Base-by-base conservation (phyloP, 176 grass and related monocot genomes). In the Puya raimondii region DNA sequence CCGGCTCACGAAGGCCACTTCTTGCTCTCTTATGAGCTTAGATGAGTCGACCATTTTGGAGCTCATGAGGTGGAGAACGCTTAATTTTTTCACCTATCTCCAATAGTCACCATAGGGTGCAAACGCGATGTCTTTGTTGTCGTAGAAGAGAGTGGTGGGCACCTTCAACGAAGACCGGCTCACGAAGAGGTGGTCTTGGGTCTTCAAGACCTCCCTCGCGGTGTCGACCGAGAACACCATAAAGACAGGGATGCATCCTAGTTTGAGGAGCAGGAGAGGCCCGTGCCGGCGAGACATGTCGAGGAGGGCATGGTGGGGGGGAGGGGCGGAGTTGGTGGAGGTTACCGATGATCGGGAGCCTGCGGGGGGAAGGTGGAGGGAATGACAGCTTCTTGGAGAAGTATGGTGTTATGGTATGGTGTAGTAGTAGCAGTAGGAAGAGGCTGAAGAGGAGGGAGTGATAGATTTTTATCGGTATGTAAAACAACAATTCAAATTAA, bases 341-440 rank as follows among this genome's bases (percentile, higher is more conserved):
- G 69, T 71, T 71, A 3, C 69, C 69, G 21, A 71, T 16, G 69
- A 71, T 23, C 3, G 69, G 69, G 12, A 71, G 49, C 2, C 12
- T 12, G 0, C 49, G 12, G 4, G 69, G 69, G 23, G 50, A 53
- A 11, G 69, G 69, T 9, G 69, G 50, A 15, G 12, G 53, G 53
- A 1, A 29, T 29, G 27, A 29, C n/a, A n/a, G n/a, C 27, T 29
- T 29, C 27, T 29, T 29, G 27, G 27, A 29, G 27, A 29, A 29
- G 27, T 2, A 0, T 3, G 27, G 27, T 3, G 27, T 29, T 29
- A 29, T 29, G 27, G 2, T 2, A 29, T 29, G 27, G 27, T 29
- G 27, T 3, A 29, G 27, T 29, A 29, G 27, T 2, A 29, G 27
- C 27, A 29, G 0, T 2, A 29, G 27, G 27, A 29, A 29, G 27